Conservation (phyloP, 495 filamentous ascomycete genomes). For the Penicillium arizonense region DNA sequence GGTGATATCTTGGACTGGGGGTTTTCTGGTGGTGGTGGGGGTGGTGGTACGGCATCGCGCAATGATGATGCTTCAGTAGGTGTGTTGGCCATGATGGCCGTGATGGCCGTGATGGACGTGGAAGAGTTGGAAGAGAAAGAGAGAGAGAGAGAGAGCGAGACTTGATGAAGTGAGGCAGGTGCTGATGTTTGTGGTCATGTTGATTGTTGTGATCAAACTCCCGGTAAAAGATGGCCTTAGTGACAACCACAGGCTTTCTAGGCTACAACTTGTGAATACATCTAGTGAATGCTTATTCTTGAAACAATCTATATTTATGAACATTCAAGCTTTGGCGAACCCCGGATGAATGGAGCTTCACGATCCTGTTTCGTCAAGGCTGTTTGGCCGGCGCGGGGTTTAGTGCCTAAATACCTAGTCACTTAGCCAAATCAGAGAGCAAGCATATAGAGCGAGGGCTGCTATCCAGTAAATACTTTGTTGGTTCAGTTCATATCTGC, state of each 20-base stretch:
- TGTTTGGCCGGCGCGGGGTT: constrained; percentile 20
- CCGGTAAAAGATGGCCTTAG: no score
- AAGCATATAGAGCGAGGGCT: background rate
- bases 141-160: no score
- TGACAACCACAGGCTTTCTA: no score
- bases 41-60: constrained; percentile 3
- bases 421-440: background rate
- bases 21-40: constrained; percentile 6
- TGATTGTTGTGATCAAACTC: no score
- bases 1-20: constrained; percentile 1
- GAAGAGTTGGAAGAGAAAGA: no score
- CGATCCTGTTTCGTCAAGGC: background rate
- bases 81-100: no score
- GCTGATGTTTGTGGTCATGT: background rate
- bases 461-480: background rate
- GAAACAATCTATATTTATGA: no score
- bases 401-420: constrained; percentile 2
- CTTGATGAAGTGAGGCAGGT: background rate
- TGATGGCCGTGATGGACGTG: no score
- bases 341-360: constrained; percentile 9
- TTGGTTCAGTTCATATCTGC: background rate
- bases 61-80: no score
- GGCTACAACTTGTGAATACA: no score
- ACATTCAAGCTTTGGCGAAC: no score
- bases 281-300: no score